Base-by-base conservation (phyloP, 1,139 yeast genomes). In the Wickerhamomyces sp. region DNA sequence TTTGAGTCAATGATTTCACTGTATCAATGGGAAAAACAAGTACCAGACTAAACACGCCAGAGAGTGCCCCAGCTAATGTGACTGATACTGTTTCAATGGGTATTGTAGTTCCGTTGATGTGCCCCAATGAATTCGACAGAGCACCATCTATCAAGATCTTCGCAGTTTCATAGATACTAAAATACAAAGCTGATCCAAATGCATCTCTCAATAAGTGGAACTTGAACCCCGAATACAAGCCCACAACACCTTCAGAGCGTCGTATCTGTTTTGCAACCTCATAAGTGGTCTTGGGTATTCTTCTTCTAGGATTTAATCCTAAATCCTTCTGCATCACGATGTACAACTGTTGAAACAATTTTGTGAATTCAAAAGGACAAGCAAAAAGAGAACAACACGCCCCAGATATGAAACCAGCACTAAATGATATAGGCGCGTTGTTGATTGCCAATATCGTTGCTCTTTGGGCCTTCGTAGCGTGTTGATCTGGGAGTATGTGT, bases 291-390 rank as follows among this genome's bases (percentile, higher is more conserved):
- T 64, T 63, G 3, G 79, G 76, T 46, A 66, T 57, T 37, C 51
- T 57, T 37, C 51, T 49, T 31, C 54, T 49, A 6, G 59, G 60
- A 34, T 45, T 49, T 14, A 56, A 32, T 7, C 50, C 42, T 23
- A 57, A 45, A 26, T 59, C 56, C 50, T 57, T 51, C 51, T 72
- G 71, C 40, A 76, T 73, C 57, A 79, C 61, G 49, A 75, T 60
- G 55, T 79, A 71, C 56, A 88, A 76, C 62, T 89, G 96, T 37
- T 93, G 84, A 50, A 84, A 87, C 8, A 88, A 73, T 61, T 89
- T 89, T 42, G 93, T 81, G 62, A 86, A 79, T 62, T 88, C 96
- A 61, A 88, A 88, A 0, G 96, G 96, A 56, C 93, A 84, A 3
- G 94, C 87, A 60, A 85, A 77, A 6, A 78, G 43, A 2, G 90